phyloP scores from a whole-genome alignment of 1,284 basidiomycete genomes.

The Mycosarcoma maydis region DNA sequence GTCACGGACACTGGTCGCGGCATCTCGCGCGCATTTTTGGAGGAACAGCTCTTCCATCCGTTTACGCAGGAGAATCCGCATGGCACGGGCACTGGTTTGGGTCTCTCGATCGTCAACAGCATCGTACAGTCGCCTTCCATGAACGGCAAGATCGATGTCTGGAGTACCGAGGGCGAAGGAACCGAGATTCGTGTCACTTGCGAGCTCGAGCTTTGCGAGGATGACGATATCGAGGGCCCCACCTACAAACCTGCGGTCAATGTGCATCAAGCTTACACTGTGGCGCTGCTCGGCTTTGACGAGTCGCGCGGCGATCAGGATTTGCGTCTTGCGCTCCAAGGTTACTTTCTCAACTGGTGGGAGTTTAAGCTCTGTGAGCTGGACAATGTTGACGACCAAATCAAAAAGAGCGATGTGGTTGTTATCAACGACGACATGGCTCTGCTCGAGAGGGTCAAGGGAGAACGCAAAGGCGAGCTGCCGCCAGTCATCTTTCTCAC shows the following conservation, averaged over 20 bases:
- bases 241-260: constrained; percentile 70
- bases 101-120: constrained; percentile 95
- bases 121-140: constrained; percentile 87
- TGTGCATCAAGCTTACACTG: constrained; percentile 69
- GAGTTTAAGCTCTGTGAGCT: constrained; percentile 71
- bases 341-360: constrained; percentile 81
- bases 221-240: constrained; percentile 47
- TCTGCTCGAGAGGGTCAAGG: constrained; percentile 68
- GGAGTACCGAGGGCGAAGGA: constrained; percentile 87
- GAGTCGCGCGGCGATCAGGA: constrained; percentile 76
- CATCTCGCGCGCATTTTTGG: constrained; percentile 45
- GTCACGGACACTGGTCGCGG: constrained; percentile 90
- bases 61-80: constrained; percentile 89
- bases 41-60: constrained; percentile 95
- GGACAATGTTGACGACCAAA: not conserved
- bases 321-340: constrained; percentile 74
- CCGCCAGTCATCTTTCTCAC: constrained; percentile 80
- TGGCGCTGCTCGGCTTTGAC: constrained; percentile 81
- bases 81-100: constrained; percentile 91
- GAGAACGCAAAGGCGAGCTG: constrained; percentile 61
- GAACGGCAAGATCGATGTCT: constrained; percentile 83
- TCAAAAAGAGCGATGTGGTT: constrained; percentile 75
- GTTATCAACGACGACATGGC: constrained; percentile 83
- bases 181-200: constrained; percentile 92
- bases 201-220: constrained; percentile 73